Conservation (phyloP, 192 early-diverging fungal species). For the Podila epigama region DNA sequence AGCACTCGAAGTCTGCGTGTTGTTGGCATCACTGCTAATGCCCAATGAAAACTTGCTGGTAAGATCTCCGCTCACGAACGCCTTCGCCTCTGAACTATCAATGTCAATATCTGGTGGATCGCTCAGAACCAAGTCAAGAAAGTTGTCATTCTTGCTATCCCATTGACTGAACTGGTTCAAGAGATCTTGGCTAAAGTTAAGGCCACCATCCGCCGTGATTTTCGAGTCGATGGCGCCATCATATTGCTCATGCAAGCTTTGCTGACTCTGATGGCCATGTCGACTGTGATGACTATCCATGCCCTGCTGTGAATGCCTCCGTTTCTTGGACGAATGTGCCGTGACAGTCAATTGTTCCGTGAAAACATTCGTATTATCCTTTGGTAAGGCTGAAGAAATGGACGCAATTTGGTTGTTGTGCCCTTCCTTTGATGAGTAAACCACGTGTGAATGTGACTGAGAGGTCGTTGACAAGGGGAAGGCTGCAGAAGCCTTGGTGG, state of each 20-base stretch:
- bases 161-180: conserved; percentile 32
- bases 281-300: background rate
- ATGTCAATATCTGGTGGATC: conserved; percentile 35
- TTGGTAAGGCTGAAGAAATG: background rate
- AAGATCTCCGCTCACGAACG: conserved; percentile 2
- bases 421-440: too few relatives aligned
- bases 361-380: too few relatives aligned
- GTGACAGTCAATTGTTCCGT: background rate
- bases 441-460: too few relatives aligned
- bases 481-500: too few relatives aligned
- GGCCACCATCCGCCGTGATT: background rate
- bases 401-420: background rate
- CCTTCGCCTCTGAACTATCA: conserved; percentile 19
- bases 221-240: background rate
- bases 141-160: conserved; percentile 22
- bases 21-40: conserved; percentile 1
- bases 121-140: conserved; percentile 41
- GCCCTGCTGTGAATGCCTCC: background rate
- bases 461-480: too few relatives aligned
- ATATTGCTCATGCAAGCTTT: too few relatives aligned
- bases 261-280: too few relatives aligned
- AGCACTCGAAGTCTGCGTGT: conserved; percentile 29
- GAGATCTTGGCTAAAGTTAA: conserved; percentile 24
- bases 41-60: background rate
- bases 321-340: background rate